Evolutionary conservation across 2,329 filamentous ascomycete species (phyloP).

Genomic region (Metarhizium rileyi): DNA sequence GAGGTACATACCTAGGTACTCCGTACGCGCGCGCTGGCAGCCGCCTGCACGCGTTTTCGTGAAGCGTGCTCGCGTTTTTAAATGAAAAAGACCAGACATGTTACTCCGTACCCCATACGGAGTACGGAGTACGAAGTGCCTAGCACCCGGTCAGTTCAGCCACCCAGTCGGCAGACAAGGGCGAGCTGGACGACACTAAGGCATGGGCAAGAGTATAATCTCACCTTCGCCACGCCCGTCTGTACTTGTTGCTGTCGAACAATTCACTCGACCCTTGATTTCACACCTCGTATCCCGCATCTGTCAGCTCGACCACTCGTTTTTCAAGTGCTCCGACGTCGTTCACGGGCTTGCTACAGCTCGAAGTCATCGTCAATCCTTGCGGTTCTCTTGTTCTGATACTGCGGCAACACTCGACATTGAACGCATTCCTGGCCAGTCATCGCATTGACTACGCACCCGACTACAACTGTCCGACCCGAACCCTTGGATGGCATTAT

Average conservation of each 20-base stretch:
- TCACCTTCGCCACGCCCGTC: neutral
- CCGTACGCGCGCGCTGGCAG: neutral
- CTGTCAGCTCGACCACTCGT: neutral
- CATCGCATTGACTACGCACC: neutral
- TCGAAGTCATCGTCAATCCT: neutral
- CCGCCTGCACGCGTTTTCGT: conserved; percentile 6
- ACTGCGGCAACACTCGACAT: neutral
- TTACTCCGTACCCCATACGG: too few species aligned
- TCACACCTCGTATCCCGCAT: neutral
- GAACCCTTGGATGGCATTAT: conserved; percentile 5
- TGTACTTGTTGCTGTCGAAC: neutral
- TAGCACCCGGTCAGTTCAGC: too few species aligned
- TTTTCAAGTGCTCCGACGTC: neutral
- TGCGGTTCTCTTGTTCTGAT: too few species aligned
- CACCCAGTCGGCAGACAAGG: too few species aligned
- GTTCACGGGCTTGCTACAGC: neutral
- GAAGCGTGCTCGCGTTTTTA: conserved; percentile 9
- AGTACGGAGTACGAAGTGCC: too few species aligned
- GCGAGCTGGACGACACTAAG: too few species aligned
- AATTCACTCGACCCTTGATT: neutral
- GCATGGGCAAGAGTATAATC: neutral
- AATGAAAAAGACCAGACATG: neutral
- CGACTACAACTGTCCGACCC: neutral
- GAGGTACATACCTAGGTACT: too few species aligned
- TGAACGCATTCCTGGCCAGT: neutral